Conservation (phyloP, 1,139 yeast genomes). For the Lodderomyces metapsilosis region DNA sequence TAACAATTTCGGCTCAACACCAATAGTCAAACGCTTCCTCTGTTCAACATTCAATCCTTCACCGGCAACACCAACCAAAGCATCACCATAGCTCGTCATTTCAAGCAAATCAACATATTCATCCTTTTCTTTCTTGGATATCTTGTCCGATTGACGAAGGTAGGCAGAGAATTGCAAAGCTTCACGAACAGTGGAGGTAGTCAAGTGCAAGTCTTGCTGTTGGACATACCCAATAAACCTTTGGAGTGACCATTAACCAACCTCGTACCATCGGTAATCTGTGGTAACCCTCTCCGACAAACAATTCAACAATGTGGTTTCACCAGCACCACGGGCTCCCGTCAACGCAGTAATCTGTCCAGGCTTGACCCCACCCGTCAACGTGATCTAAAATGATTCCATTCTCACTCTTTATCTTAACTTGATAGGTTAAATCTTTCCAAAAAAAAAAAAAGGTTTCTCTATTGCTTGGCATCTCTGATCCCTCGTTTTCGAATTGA, state of each 20-base stretch:
- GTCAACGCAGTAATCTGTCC: slow-evolving; percentile 33
- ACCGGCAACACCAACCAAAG: too few species aligned
- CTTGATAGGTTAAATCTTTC: slow-evolving; percentile 74
- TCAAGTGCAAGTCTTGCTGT: too few species aligned
- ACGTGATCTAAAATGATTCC: slow-evolving; percentile 64
- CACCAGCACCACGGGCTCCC: slow-evolving; percentile 40
- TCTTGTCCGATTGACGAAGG: too few species aligned
- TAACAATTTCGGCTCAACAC: slow-evolving; percentile 39
- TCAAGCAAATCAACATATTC: too few species aligned
- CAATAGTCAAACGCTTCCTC: too few species aligned
- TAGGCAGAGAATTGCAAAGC: too few species aligned
- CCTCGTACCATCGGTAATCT: slow-evolving; percentile 35
- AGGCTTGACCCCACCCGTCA: slow-evolving; percentile 59
- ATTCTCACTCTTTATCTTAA: slow-evolving; percentile 59
- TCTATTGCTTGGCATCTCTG: slow-evolving; percentile 14
- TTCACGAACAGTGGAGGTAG: too few species aligned
- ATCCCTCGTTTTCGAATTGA: slow-evolving; percentile 4
- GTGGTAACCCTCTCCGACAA: slow-evolving; percentile 34
- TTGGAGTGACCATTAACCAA: slow-evolving; percentile 44
- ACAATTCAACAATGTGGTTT: slow-evolving; percentile 34
- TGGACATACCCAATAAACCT: slow-evolving; percentile 43
- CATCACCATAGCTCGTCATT: too few species aligned
- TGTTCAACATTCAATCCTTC: slow-evolving; percentile 44
- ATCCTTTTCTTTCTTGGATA: too few species aligned
- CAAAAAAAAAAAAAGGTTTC: slow-evolving; percentile 66